Conservation (phyloP, 2,329 filamentous ascomycete genomes). For the Aspergillus sp. region DNA sequence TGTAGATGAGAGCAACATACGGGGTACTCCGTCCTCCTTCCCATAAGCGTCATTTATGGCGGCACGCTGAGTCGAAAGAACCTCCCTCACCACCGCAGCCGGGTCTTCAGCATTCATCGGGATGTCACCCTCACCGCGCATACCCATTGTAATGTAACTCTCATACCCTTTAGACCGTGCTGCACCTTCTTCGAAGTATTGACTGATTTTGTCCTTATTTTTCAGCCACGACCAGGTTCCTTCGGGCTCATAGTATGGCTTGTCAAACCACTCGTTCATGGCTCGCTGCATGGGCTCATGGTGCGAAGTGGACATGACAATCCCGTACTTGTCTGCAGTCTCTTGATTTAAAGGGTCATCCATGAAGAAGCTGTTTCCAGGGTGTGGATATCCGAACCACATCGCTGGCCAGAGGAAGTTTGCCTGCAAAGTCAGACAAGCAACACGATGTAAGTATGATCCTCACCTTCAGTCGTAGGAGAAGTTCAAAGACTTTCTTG, state of each 20-base stretch:
- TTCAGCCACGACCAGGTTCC: neutral
- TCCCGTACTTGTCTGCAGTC: neutral
- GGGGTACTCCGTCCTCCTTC: neutral
- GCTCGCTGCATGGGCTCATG: neutral
- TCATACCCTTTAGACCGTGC: neutral
- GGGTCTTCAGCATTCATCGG: neutral
- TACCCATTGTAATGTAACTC: neutral
- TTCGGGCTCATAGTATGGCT: neutral
- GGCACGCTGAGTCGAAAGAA: neutral
- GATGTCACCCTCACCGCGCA: neutral
- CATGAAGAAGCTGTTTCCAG: neutral
- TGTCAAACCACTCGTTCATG: neutral
- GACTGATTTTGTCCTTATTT: neutral
- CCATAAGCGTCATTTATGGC: neutral
- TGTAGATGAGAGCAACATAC: neutral
- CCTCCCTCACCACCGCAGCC: neutral
- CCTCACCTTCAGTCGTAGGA: neutral
- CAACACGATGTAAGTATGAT: neutral
- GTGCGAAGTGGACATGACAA: neutral
- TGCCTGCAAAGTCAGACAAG: neutral
- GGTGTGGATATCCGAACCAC: neutral
- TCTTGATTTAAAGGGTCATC: neutral
- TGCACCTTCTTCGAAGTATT: neutral
- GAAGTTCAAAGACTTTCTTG: neutral
- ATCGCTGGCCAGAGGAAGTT: constrained; percentile 1